Base-by-base conservation (phyloP, 257 asterid genomes). In the Fraxinus cuspidata region DNA sequence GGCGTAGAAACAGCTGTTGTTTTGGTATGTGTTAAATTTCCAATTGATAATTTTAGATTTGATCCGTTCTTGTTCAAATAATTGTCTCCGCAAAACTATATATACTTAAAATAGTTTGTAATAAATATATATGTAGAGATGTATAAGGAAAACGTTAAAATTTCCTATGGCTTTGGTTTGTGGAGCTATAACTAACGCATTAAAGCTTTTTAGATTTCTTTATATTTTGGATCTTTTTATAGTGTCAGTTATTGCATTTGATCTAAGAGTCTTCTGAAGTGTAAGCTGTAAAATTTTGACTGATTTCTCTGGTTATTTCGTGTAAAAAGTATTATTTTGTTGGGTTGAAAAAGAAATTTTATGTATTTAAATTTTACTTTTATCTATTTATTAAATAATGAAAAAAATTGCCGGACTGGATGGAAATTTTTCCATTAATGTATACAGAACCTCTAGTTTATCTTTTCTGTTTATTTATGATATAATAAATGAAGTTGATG, bases 221-320 rank as follows among this genome's bases (percentile, higher is more conserved):
- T 65, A 44, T 28, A 32, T 32, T 77, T 74, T 81, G 77, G 86
- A 85, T 83, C 83, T 83, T 83, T 49, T 73, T 51, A 11, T 72
- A 12, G 73, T 37, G 67, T 65, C 25, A 32, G 75, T 53, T 73
- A 38, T 69, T 77, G 75, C 25, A 79, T 71, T 82, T 53, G 83
- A 78, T 84, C 81, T 34, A 37, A 15, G 66, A 76, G 65, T 70
- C 74, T 70, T 68, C 66, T 42, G 34, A 42, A 13, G 73, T 74
- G 63, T 77, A 40, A 40, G 32, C 32, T 15, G 69, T 73, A 75
- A 19, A 69, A 49, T 29, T 31, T 75, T 35, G 73, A 63, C 32
- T 49, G 27, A 68, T 74, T 6, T 29, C 42, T 63, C 71, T 74
- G 42, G 76, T 51, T 35, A 32, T 25, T 38, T 70, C 27, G 19